These are phyloP conservation scores for Euphorbia tirucalli DNA, from an alignment of 345 rosid genomes.

Conservation along the genomic window DNA sequence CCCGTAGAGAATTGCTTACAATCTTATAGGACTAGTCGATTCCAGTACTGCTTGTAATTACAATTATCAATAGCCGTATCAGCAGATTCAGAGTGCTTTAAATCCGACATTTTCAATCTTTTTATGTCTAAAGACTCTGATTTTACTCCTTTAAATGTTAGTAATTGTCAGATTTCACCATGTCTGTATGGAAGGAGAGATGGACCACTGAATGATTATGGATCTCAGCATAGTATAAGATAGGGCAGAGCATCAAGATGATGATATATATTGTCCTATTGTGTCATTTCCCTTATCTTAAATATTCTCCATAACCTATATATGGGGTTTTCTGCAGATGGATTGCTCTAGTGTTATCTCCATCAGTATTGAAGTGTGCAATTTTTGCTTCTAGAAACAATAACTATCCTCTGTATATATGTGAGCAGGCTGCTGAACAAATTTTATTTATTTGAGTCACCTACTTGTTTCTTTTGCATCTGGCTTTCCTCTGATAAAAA, in stretches of 20 bases:
- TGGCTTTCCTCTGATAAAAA: slow-evolving; percentile 6
- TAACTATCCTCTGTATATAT: background rate
- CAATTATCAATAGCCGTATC: too few species aligned
- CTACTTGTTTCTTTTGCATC: slow-evolving; percentile 10
- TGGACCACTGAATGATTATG: slow-evolving; percentile 27
- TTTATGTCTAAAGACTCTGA: too few species aligned
- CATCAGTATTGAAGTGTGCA: slow-evolving; percentile 21
- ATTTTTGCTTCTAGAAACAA: slow-evolving; percentile 11
- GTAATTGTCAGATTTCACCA: slow-evolving; percentile 13
- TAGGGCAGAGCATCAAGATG: slow-evolving; percentile 27
- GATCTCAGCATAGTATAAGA: too few species aligned
- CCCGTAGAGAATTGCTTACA: too few species aligned
- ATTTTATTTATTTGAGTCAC: slow-evolving; percentile 13
- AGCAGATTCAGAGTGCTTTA: slow-evolving; percentile 6
- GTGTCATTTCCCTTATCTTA: slow-evolving; percentile 19
- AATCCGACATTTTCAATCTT: too few species aligned
- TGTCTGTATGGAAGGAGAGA: background rate
- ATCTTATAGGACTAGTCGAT: background rate
- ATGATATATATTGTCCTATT: slow-evolving; percentile 27
- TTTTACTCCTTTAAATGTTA: background rate
- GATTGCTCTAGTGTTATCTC: slow-evolving; percentile 6
- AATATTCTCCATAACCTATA: slow-evolving; percentile 16
- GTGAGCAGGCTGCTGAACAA: too few species aligned
- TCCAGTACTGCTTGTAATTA: too few species aligned
- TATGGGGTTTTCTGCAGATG: slow-evolving; percentile 10